Base-by-base conservation (phyloP, 371 early-diverging fungal genomes). In the Conidiobolus incongruus region DNA sequence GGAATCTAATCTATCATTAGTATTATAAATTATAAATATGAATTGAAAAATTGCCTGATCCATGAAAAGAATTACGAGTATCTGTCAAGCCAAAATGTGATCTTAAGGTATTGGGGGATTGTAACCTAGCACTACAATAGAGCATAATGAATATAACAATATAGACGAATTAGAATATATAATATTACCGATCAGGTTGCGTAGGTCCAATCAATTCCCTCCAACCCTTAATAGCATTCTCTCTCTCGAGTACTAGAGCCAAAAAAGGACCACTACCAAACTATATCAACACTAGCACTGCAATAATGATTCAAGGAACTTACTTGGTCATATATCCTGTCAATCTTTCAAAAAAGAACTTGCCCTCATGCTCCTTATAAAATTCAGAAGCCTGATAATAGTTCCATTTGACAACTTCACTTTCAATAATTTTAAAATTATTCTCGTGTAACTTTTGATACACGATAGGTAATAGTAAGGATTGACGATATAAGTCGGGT, bases 41-140 rank as follows among this genome's bases (percentile, higher is more conserved):
- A n/a, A n/a, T n/a, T 20, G 5, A 22, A 10, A 24, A 2, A 19
- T 23, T 63, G 69, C 72, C 80, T 45, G 79, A 78, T 0, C 81
- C 81, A 47, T 80, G 81, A 42, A 78, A 78, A 2, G 82, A 80
- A 44, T 83, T 83, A 10, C 84, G 51, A 8, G 84, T 83, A 45
- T 83, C 81, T 0, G 82, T 81, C 46, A 83, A 47, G 7, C 83
- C 83, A 52, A 69, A 80, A 7, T 64, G 49, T 8, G 81, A 70
- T 19, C 84, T 62, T n/a, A 83, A 52, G 6, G 73, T 70, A 20
- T 56, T 35, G 12, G 75, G 74, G 22, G 63, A 60, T 50, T 62
- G 40, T 1, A 77, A 54, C 35, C 71, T 62, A 20, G 80, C 80
- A 32, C 76, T 78, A 35, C 2, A 34, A 12, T 23, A n/a, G 4